Percentiles rank a stretch among this genome's conserved stretches.
These are phyloP conservation scores for Hyphodiscus hymeniophilus DNA, from an alignment of 495 filamentous ascomycete species.

Conservation along the genomic window DNA sequence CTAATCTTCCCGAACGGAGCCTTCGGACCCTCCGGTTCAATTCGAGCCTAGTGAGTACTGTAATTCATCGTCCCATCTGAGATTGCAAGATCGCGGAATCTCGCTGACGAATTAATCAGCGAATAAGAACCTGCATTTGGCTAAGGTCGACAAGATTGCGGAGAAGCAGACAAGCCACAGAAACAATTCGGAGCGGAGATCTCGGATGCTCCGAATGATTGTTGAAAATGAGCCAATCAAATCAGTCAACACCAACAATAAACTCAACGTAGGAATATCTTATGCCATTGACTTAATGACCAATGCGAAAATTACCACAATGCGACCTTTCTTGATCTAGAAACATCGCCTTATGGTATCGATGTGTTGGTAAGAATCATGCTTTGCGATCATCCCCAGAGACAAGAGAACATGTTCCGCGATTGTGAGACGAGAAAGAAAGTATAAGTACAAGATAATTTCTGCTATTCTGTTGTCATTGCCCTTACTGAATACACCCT, in stretches of 20 bases:
- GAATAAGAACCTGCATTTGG: slow-evolving; percentile 15
- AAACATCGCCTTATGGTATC: slow-evolving; percentile 17
- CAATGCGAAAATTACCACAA: slow-evolving; percentile 18
- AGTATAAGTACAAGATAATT: slow-evolving; percentile 17
- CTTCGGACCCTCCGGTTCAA: slow-evolving; percentile 17
- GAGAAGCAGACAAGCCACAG: slow-evolving; percentile 15
- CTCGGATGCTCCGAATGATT: slow-evolving; percentile 18
- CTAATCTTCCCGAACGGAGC: slow-evolving; percentile 17
- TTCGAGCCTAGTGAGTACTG: slow-evolving; percentile 16
- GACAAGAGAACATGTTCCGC: slow-evolving; percentile 16
- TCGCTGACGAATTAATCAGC: slow-evolving; percentile 17
- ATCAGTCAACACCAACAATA: slow-evolving; percentile 17
- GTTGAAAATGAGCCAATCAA: slow-evolving; percentile 15
- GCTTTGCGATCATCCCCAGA: slow-evolving; percentile 16
- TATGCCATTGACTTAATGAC: slow-evolving; percentile 17
- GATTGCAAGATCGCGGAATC: slow-evolving; percentile 16
- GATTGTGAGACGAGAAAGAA: slow-evolving; percentile 15
- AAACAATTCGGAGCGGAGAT: slow-evolving; percentile 18
- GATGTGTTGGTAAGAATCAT: slow-evolving; percentile 17
- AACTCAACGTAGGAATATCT: slow-evolving; percentile 17
- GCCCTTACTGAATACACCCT: slow-evolving; percentile 13
- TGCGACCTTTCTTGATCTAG: slow-evolving; percentile 17
- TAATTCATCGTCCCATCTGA: slow-evolving; percentile 18
- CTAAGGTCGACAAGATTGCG: slow-evolving; percentile 13
- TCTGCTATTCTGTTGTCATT: slow-evolving; percentile 17